Evolutionary conservation across 2,329 filamentous ascomycete species (phyloP).

Genomic region (Botrytis hyacinthi): DNA sequence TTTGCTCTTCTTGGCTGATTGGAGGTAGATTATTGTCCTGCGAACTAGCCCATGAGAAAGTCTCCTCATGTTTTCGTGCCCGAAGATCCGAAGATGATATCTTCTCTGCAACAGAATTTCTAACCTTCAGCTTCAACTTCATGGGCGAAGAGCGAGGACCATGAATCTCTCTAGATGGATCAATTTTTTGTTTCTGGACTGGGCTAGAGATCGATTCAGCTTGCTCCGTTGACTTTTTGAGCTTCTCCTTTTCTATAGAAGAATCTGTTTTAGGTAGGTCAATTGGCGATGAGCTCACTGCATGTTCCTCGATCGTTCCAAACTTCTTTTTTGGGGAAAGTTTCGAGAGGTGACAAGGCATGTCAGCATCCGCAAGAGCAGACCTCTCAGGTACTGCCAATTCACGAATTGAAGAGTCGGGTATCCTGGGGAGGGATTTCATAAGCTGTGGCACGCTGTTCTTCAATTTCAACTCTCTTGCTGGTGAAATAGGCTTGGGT

Average conservation of each 20-base stretch:
- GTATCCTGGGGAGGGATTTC: constrained; percentile 38
- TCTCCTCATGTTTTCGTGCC: constrained; percentile 31
- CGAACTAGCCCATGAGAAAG: constrained; percentile 29
- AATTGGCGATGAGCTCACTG: not conserved
- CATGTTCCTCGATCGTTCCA: constrained; percentile 2
- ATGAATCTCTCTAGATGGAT: constrained; percentile 1
- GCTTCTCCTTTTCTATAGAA: not conserved
- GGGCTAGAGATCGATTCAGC: not conserved
- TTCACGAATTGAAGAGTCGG: constrained; percentile 24
- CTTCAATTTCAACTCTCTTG: constrained; percentile 37
- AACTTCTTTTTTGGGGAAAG: constrained; percentile 10
- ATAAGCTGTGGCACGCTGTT: constrained; percentile 40
- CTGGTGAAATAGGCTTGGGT: constrained; percentile 40
- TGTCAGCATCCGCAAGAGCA: constrained; percentile 6
- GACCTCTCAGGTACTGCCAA: constrained; percentile 12
- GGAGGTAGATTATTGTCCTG: constrained; percentile 19
- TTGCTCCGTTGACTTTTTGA: not conserved
- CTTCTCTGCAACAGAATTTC: constrained; percentile 23
- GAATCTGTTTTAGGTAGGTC: too few species aligned
- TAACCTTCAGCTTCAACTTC: constrained; percentile 29
- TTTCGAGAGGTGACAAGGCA: constrained; percentile 23
- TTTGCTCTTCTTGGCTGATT: constrained; percentile 15
- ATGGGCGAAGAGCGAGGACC: constrained; percentile 21
- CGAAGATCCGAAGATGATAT: constrained; percentile 26
- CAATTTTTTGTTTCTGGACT: not conserved